Base-by-base conservation (phyloP, 129 eudicot species). In the Ambrosia artemisiifolia region DNA sequence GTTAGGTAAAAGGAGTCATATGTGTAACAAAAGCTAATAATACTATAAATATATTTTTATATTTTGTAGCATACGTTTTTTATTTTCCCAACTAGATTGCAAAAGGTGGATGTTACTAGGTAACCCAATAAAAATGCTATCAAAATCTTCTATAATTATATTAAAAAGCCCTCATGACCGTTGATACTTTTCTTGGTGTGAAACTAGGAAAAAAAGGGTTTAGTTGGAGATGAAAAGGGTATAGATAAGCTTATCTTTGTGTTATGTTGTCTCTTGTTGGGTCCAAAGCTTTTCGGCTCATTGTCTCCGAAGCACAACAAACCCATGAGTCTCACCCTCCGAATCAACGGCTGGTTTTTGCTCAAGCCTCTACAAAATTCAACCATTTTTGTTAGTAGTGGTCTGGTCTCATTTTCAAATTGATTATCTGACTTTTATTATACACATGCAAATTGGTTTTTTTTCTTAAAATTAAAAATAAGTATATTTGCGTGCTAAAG, bases 221-320 rank as follows among this genome's bases (percentile, higher is more conserved):
- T 19, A 64, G 5, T 17, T 12, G 63, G 47, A 8, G 57, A 67
- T 57, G 42, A 68, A 68, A 69, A 77, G 54, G 43, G 32, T 59
- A 46, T 70, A 69, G 81, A 76, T 76, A 76, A 76, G 70, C 43
- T 75, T 65, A 75, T 75, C 79, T n/a, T 75, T 54, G 32, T 57
- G 65, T 57, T 54, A 54, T 18, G 33, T 54, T 64, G 65, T 65
- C 73, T 54, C 56, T 53, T 48, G 63, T 47, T 44, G 60, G 74
- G 62, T 67, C 74, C 69, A 55, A 68, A 33, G 51, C 68, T 69
- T 69, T 69, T 77, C 43, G 62, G 68, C 40, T 76, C 32, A 57
- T 68, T 68, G 75, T 75, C 80, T 75, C 65, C 51, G 20, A 73
- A 73, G 51, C 76, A 36, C 51, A 64, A 63, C 71, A 34, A 74